Percentiles rank a stretch among this genome's conserved stretches.
These are phyloP conservation scores for Aspergillus homomorphus DNA, from an alignment of 495 filamentous ascomycete genomes.

Conservation along the genomic window DNA sequence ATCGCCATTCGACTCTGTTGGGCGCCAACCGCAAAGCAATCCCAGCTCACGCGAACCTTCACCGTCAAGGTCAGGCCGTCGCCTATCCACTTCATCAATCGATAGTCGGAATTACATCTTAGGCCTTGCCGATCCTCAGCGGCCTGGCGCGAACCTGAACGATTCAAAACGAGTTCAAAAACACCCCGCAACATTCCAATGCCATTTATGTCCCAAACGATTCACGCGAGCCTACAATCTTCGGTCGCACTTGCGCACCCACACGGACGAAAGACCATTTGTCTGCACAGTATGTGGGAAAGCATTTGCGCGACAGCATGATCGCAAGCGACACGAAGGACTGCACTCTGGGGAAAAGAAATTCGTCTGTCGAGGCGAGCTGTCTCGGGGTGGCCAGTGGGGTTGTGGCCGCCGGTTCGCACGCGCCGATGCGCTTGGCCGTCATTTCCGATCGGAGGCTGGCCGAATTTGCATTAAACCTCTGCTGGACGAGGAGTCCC, in stretches of 20 bases:
- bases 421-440: conserved; percentile 88
- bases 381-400: conserved; percentile 80
- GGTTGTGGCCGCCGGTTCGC: conserved; percentile 93
- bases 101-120: conserved; percentile 88
- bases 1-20: conserved; percentile 56
- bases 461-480: conserved; percentile 96
- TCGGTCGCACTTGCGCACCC: conserved; percentile 86
- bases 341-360: conserved; percentile 93
- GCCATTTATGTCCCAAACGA: conserved; percentile 77
- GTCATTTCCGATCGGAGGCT: conserved; percentile 96
- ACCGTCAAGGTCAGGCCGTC: conserved; percentile 59
- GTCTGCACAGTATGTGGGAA: conserved; percentile 97
- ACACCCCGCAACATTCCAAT: conserved; percentile 91
- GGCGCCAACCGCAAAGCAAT: conserved; percentile 37
- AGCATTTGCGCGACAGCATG: conserved; percentile 91
- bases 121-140: conserved; percentile 82
- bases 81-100: conserved; percentile 85
- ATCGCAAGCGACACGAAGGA: conserved; percentile 87
- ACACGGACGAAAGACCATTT: conserved; percentile 89
- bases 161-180: conserved; percentile 82
- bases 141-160: conserved; percentile 61
- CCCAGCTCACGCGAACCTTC: conserved; percentile 56
- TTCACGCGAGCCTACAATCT: conserved; percentile 90
- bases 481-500: conserved; percentile 82
- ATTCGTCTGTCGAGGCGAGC: conserved; percentile 89